Evolutionary conservation across 2,329 filamentous ascomycete species (phyloP), one percentile per base, ranked within the genome.

Genomic region (Xylaria hypoxylon): DNA sequence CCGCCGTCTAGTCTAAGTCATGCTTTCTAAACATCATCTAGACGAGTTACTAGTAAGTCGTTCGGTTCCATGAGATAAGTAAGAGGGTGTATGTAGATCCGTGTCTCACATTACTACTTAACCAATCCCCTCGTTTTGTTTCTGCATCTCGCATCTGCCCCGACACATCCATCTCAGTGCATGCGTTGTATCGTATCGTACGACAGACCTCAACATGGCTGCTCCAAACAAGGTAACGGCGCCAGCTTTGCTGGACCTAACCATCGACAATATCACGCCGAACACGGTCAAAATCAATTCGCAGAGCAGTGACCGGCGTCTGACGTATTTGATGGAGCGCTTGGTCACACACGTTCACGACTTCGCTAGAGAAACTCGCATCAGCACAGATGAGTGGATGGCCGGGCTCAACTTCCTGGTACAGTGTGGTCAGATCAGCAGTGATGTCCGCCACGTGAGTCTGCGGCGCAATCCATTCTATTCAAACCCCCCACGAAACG

Each of bases 341-440:
- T 84, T 94, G 15, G 90, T 94, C 53, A 87, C 87, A 13, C 92
- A 96, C 79, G 81, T 95, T 1, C 92, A 96, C 79, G 92, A 94
- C 80, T 95, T 94, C 76, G 91, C 91, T 5, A 86, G 92, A 61
- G 92, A 95, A 78, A 94, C 91, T 1, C 83, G 92, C 33, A 83
- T 95, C 38, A 92, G 88, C 76, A 91, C 90, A 3, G 83, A 88
- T 2, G 92, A 96, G 82, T 95, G 92, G 92, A 92, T 92, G 89
- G 81, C 86, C 0, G 90, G 88, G 1, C 83, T 95, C 61, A 80
- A 86, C 48, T 95, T 94, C 80, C 81, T 95, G 31, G 92, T 90
- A 0, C 82, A 83, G 45, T 89, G 90, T 8, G 92, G 92, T 4
- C 85, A 95, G 78, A 94, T 90, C 65, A 91, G 88, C 76, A 89